phyloP scores from a whole-genome alignment of 2,329 filamentous ascomycete genomes.

The Uncinocarpus reesii region DNA sequence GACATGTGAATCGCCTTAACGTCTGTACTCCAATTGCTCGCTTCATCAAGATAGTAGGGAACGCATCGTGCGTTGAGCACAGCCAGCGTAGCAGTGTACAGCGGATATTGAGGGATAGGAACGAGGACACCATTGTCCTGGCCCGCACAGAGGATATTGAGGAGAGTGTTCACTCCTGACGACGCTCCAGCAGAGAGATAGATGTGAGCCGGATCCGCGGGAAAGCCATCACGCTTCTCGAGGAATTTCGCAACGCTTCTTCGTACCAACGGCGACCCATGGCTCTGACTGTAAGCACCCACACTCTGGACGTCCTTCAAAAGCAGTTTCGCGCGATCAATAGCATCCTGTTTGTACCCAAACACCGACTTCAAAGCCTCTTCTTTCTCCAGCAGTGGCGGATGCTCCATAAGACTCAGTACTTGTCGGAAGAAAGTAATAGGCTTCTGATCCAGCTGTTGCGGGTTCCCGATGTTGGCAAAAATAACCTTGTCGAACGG shows the following conservation, averaged over 20 bases:
- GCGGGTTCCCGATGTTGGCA: constrained; percentile 97
- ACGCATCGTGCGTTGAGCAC: constrained; percentile 78
- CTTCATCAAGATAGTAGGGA: constrained; percentile 87
- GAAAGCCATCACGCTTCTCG: constrained; percentile 80
- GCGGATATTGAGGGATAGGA: constrained; percentile 93
- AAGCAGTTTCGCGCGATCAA: constrained; percentile 71
- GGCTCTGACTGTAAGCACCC: constrained; percentile 91
- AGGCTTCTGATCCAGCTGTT: constrained; percentile 97
- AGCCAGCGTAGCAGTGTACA: constrained; percentile 87
- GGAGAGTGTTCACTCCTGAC: constrained; percentile 84
- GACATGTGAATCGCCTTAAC: constrained; percentile 64
- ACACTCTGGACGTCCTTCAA: constrained; percentile 79
- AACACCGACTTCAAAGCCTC: constrained; percentile 64
- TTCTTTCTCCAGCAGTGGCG: constrained; percentile 68
- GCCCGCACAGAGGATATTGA: constrained; percentile 74
- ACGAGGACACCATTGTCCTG: constrained; percentile 75
- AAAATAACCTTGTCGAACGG: constrained; percentile 88
- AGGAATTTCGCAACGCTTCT: constrained; percentile 89
- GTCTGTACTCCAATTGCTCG: constrained; percentile 77
- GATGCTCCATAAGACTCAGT: constrained; percentile 84
- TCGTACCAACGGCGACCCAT: constrained; percentile 75
- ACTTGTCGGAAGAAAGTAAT: constrained; percentile 99
- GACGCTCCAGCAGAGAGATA: constrained; percentile 89
- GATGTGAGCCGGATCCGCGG: constrained; percentile 67
- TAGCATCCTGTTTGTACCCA: constrained; percentile 81